Evolutionary conservation across 176 grass and related monocot genomes (phyloP).

Genomic region (Chloris gayana): DNA sequence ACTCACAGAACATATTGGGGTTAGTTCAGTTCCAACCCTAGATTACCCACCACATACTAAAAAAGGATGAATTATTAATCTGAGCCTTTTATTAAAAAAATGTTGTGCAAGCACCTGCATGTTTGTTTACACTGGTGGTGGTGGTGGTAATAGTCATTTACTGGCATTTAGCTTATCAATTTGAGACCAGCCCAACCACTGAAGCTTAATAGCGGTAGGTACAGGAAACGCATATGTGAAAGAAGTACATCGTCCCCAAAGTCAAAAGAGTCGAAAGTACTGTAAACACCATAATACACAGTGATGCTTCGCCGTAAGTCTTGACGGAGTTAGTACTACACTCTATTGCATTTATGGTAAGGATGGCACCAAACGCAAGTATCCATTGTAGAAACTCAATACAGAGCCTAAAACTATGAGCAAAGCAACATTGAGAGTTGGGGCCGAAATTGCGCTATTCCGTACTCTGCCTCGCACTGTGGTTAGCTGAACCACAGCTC

Average conservation of each 20-base stretch:
- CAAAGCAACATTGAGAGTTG: neutral
- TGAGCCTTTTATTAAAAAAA: neutral
- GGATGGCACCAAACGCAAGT: slow-evolving; percentile 24
- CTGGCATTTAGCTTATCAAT: slow-evolving; percentile 1
- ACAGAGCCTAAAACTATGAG: neutral
- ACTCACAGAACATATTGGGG: neutral
- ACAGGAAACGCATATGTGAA: slow-evolving; percentile 31
- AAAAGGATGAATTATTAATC: slow-evolving; percentile 6
- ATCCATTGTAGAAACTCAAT: slow-evolving; percentile 8
- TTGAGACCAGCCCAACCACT: slow-evolving; percentile 23
- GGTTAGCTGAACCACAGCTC: no score
- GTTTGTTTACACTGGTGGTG: neutral
- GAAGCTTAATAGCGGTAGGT: neutral
- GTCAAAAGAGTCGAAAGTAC: slow-evolving; percentile 28
- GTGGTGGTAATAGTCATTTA: neutral
- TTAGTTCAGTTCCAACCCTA: slow-evolving; percentile 16
- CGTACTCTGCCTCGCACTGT: neutral
- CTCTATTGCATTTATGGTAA: slow-evolving; percentile 7
- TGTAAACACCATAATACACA: slow-evolving; percentile 10
- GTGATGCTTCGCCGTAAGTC: slow-evolving; percentile 12
- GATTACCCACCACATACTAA: slow-evolving; percentile 19
- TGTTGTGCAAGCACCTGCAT: neutral
- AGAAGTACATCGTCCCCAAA: neutral
- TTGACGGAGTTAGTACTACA: neutral
- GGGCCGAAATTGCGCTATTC: neutral